Evolutionary conservation across 2,329 filamentous ascomycete genomes (phyloP).

Genomic region (Alternaria arborescens): DNA sequence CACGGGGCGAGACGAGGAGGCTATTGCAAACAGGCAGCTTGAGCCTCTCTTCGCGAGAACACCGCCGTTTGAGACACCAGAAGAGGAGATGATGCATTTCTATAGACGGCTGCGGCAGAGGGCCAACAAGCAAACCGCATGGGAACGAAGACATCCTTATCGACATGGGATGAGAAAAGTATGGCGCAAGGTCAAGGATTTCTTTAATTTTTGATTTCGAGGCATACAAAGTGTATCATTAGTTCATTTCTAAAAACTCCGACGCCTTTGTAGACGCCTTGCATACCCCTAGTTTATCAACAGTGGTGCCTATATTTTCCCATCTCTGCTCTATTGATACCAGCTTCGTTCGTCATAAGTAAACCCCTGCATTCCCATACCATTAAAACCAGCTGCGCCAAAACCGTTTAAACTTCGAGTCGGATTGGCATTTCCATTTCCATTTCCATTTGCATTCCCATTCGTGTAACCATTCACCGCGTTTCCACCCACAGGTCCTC

Average conservation of each 20-base stretch:
- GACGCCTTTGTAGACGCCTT: background rate
- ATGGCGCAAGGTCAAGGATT: background rate
- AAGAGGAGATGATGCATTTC: background rate
- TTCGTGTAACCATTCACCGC: conserved; percentile 18
- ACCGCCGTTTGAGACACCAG: background rate
- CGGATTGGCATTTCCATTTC: conserved; percentile 5
- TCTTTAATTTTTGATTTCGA: background rate
- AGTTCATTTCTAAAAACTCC: background rate
- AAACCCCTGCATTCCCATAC: conserved; percentile 29
- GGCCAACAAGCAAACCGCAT: background rate
- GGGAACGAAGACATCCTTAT: background rate
- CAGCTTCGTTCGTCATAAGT: conserved; percentile 39
- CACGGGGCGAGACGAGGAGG: background rate
- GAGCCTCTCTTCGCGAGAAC: background rate
- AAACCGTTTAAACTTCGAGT: conserved; percentile 12
- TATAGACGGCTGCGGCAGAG: background rate
- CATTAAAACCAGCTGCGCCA: conserved; percentile 13
- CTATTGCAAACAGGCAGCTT: background rate
- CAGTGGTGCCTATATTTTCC: background rate
- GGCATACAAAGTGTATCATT: background rate
- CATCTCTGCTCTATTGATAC: conserved; percentile 25
- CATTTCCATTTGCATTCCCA: conserved; percentile 8
- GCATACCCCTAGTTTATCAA: background rate
- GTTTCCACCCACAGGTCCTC: conserved; percentile 26
- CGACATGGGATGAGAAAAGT: background rate